Evolutionary conservation across 768 basidiomycete species (phyloP).

Genomic region (Lanmaoa pseudosensibilis): DNA sequence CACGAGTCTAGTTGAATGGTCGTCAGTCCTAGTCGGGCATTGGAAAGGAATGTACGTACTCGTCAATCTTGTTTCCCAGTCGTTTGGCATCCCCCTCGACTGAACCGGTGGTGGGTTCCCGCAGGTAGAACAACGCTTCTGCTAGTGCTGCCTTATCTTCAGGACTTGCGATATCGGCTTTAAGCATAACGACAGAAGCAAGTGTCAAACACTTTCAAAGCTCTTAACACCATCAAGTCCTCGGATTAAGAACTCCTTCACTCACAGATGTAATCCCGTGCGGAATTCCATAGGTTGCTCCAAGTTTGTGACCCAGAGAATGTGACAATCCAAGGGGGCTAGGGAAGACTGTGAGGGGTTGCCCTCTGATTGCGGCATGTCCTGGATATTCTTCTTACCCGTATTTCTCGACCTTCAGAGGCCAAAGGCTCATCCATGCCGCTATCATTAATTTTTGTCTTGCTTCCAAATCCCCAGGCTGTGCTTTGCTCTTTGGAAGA

Average conservation of each 20-base stretch:
- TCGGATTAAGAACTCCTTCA: slow-evolving; percentile 1
- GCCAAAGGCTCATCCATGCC: slow-evolving; percentile 82
- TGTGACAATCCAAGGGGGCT: slow-evolving; percentile 77
- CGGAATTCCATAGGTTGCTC: slow-evolving; percentile 71
- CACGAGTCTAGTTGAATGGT: slow-evolving; percentile 50
- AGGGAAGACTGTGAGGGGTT: neutral
- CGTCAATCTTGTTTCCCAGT: slow-evolving; percentile 53
- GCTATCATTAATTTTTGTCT: slow-evolving; percentile 73
- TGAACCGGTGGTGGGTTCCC: slow-evolving; percentile 59
- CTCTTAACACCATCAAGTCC: neutral
- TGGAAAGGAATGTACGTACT: slow-evolving; percentile 39
- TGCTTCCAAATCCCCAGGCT: slow-evolving; percentile 53
- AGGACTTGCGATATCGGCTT: slow-evolving; percentile 56
- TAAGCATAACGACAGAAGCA: slow-evolving; percentile 58
- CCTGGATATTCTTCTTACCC: slow-evolving; percentile 36
- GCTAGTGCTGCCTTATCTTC: slow-evolving; percentile 65
- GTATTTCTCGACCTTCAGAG: slow-evolving; percentile 55
- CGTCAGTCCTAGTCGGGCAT: slow-evolving; percentile 7
- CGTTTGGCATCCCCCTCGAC: slow-evolving; percentile 60
- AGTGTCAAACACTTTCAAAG: slow-evolving; percentile 65
- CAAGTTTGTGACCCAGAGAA: slow-evolving; percentile 70
- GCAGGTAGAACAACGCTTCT: slow-evolving; percentile 55
- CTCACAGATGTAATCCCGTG: slow-evolving; percentile 83
- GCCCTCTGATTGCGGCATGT: neutral
- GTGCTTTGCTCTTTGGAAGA: slow-evolving; percentile 61